phyloP scores from a whole-genome alignment of 2,329 filamentous ascomycete species.

The Alternaria gaisen region DNA sequence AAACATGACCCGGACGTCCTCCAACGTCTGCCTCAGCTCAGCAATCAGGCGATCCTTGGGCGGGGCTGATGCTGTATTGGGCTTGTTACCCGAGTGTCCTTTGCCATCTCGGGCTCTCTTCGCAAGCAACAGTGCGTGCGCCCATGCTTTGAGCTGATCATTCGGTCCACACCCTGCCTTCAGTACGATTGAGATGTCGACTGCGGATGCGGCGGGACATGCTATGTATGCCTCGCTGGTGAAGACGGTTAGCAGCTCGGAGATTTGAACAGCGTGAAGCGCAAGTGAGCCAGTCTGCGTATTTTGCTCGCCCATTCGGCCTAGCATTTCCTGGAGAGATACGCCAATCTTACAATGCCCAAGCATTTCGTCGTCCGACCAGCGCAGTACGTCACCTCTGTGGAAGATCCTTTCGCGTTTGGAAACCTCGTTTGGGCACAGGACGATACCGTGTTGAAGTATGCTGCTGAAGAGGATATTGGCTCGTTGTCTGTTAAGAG shows the following conservation, averaged over 20 bases:
- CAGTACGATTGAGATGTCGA: constrained; percentile 66
- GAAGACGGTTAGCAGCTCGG: constrained; percentile 62
- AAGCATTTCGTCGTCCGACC: constrained; percentile 55
- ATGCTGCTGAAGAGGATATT: constrained; percentile 74
- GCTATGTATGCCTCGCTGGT: constrained; percentile 67
- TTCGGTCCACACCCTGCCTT: constrained; percentile 64
- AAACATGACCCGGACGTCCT: constrained; percentile 55
- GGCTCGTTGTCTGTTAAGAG: constrained; percentile 85
- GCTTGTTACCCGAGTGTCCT: constrained; percentile 19
- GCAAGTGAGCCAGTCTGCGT: constrained; percentile 38
- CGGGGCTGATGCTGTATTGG: constrained; percentile 19
- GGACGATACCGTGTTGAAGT: constrained; percentile 53
- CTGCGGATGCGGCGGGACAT: constrained; percentile 55
- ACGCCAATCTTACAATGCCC: constrained; percentile 66
- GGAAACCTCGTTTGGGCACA: constrained; percentile 73
- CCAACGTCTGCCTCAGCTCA: constrained; percentile 52
- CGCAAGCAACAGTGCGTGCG: constrained; percentile 65
- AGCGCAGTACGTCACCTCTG: constrained; percentile 71
- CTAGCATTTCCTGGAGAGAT: constrained; percentile 50
- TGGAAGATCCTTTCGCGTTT: constrained; percentile 66
- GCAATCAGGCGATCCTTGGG: constrained; percentile 53
- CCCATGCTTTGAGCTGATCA: constrained; percentile 69
- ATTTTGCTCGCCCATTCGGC: constrained; percentile 37
- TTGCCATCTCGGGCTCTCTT: constrained; percentile 24
- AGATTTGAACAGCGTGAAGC: constrained; percentile 51